Evolutionary conservation across 2,329 filamentous ascomycete species (phyloP), one percentile per base, ranked within the genome.

Genomic region (Clathrospora elynae): DNA sequence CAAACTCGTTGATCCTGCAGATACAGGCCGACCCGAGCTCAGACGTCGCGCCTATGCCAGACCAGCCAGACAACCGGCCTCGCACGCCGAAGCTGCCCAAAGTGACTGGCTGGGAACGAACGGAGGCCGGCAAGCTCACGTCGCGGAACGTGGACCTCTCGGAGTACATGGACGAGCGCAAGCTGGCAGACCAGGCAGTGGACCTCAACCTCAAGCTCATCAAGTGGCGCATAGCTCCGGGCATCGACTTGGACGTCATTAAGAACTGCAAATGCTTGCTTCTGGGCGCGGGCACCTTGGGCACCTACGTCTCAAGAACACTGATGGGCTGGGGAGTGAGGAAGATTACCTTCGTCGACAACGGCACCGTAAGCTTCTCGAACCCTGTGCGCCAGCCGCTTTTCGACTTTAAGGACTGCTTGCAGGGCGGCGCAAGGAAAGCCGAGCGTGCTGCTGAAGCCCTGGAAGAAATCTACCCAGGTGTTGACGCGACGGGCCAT

Each of bases 141-240:
- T 84, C 88, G 11, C 85, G 88, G 54, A 80, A 86, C 12, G 89
- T 90, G 10, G 90, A 95, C 61, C 78, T 99, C 6, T 87, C 87
- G 13, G 90, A 93, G 59, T 95, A 96, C 59, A 92, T 99, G 87
- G 91, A 99, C 64, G 92, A 93, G 5, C 77, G 80, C 22, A 85
- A 85, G 57, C 77, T 97, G 12, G 93, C 93, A 14, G 91, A 97
- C 65, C 90, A 95, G 67, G 90, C 91, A 1, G 92, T 97, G 7
- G 93, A 99, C 63, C 79, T 99, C 45, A 99, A 99, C 63, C 78
- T 97, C 47, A 97, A 97, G 72, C 79, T 99, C 44, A 99, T 99
- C 85, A 99, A 96, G 73, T 99, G 93, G 93, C 85, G 93, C 25
- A 90, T 99, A 60, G 89, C 90, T 6, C 93, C 93, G 0, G 85